Evolutionary conservation across 441 rosid species (phyloP).

Genomic region (Euphorbia corollata): DNA sequence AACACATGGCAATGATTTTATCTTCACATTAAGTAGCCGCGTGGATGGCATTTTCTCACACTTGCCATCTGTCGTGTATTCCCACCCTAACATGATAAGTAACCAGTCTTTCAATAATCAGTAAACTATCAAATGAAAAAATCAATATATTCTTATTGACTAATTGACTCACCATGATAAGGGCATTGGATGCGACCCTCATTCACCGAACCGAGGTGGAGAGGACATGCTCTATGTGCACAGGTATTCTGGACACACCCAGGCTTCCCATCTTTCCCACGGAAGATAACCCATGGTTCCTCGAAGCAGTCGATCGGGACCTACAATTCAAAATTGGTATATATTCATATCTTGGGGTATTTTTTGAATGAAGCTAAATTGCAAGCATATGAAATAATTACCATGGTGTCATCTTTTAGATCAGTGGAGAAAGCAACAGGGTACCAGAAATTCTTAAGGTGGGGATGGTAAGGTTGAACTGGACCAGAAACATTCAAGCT

Average conservation of each 20-base stretch:
- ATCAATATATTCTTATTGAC: background rate
- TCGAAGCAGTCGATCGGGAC: slow-evolving; percentile 91
- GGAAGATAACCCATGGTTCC: slow-evolving; percentile 86
- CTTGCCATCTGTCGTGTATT: slow-evolving; percentile 82
- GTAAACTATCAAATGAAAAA: background rate
- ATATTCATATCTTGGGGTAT: background rate
- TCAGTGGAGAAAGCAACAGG: slow-evolving; percentile 79
- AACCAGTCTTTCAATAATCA: slow-evolving; percentile 17
- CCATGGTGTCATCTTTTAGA: slow-evolving; percentile 86
- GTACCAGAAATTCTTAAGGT: slow-evolving; percentile 84
- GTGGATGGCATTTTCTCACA: slow-evolving; percentile 96
- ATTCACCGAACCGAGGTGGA: slow-evolving; percentile 85
- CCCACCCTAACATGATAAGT: slow-evolving; percentile 61
- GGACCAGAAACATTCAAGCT: slow-evolving; percentile 87
- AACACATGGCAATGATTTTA: slow-evolving; percentile 73
- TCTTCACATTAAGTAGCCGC: slow-evolving; percentile 47
- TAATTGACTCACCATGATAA: slow-evolving; percentile 69
- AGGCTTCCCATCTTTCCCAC: slow-evolving; percentile 84
- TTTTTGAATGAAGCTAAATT: slow-evolving; percentile 1
- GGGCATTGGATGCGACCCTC: slow-evolving; percentile 93
- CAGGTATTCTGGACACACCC: slow-evolving; percentile 91
- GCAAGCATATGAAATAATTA: slow-evolving; percentile 18
- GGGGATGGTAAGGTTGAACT: slow-evolving; percentile 61
- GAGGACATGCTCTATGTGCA: slow-evolving; percentile 97
- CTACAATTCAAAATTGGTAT: slow-evolving; percentile 29